Conservation (phyloP, 768 basidiomycete species). For the Panaeolus cyanescens region DNA sequence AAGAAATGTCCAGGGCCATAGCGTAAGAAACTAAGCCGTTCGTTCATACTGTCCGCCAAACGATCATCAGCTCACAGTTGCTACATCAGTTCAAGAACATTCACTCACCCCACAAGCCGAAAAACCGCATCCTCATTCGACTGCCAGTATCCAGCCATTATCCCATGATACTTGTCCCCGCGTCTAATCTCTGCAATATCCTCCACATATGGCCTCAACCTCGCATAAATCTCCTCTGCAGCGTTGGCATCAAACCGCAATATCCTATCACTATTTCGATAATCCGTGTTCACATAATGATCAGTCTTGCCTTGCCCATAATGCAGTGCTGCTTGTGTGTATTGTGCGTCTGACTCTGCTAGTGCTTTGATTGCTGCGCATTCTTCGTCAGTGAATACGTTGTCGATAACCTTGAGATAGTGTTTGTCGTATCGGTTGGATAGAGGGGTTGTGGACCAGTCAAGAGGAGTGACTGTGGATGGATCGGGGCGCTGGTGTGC, state of each 20-base stretch:
- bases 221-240: slow-evolving; percentile 35
- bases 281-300: slow-evolving; percentile 35
- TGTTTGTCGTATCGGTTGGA: slow-evolving; percentile 30
- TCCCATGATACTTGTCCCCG: slow-evolving; percentile 32
- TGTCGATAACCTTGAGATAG: slow-evolving; percentile 45
- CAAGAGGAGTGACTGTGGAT: slow-evolving; percentile 15
- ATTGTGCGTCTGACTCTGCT: slow-evolving; percentile 34
- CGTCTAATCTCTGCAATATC: slow-evolving; percentile 36
- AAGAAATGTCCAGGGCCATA: slow-evolving; percentile 48
- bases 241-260: slow-evolving; percentile 34
- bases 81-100: background rate
- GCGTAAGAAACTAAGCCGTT: slow-evolving; percentile 44
- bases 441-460: slow-evolving; percentile 40
- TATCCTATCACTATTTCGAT: slow-evolving; percentile 43
- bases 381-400: slow-evolving; percentile 40
- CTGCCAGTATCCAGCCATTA: slow-evolving; percentile 17
- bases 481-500: background rate
- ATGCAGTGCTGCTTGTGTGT: slow-evolving; percentile 37
- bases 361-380: slow-evolving; percentile 39
- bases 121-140: slow-evolving; percentile 28
- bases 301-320: slow-evolving; percentile 27
- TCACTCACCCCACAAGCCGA: slow-evolving; percentile 39
- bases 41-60: slow-evolving; percentile 34
- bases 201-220: slow-evolving; percentile 37
- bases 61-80: background rate